Percentiles rank a stretch among this genome's conserved stretches.
Evolutionary conservation across 2,329 filamentous ascomycete species (phyloP).

Genomic region (Aspergillus sp.): DNA sequence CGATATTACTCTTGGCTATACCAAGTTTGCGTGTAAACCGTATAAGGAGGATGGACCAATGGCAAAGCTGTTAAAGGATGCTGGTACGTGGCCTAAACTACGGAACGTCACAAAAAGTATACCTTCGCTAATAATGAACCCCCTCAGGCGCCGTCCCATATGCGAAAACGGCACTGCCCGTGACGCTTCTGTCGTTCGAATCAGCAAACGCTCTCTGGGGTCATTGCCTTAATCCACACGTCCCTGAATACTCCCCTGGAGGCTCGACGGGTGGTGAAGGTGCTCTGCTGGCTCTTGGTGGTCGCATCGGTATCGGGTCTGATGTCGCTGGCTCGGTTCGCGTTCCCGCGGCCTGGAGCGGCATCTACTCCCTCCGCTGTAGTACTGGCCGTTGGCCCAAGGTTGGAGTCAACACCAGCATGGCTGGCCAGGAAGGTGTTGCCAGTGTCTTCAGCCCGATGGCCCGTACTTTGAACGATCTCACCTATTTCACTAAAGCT

Average conservation of each 20-base stretch:
- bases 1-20: constrained; percentile 80
- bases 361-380: constrained; percentile 83
- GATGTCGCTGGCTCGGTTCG: constrained; percentile 90
- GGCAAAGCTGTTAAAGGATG: constrained; percentile 77
- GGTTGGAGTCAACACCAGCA: constrained; percentile 77
- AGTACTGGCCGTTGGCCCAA: constrained; percentile 91
- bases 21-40: constrained; percentile 69
- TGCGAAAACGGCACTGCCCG: constrained; percentile 87
- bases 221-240: constrained; percentile 78
- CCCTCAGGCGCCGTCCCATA: constrained; percentile 76
- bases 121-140: not conserved
- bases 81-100: constrained; percentile 48
- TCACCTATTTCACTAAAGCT: constrained; percentile 79
- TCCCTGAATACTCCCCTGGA: constrained; percentile 79
- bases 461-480: constrained; percentile 79
- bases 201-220: constrained; percentile 82
- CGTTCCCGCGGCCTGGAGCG: constrained; percentile 83
- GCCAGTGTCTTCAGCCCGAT: constrained; percentile 90
- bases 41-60: constrained; percentile 68
- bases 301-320: constrained; percentile 84
- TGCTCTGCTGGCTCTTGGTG: constrained; percentile 77
- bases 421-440: constrained; percentile 90
- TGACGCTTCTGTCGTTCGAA: constrained; percentile 84
- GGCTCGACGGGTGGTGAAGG: constrained; percentile 86
- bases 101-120: not conserved